phyloP scores from a whole-genome alignment of 371 early-diverging fungal genomes.

The Mortierella sp. region DNA sequence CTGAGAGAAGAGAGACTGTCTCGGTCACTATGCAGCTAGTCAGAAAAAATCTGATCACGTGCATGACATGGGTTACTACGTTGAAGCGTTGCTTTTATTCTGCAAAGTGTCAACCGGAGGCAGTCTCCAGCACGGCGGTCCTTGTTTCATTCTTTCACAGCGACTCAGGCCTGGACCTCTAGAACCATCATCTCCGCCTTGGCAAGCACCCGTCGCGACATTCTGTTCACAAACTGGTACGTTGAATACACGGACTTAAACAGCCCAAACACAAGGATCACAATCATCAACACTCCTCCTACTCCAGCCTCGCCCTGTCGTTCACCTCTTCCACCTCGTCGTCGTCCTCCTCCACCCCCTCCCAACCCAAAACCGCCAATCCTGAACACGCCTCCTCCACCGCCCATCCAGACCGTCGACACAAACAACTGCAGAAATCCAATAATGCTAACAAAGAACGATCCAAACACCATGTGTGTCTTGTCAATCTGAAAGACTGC shows the following conservation, averaged over 20 bases:
- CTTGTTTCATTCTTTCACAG: not conserved
- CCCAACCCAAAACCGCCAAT: slow-evolving; percentile 50
- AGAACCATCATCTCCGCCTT: slow-evolving; percentile 54
- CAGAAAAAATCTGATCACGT: too few species aligned
- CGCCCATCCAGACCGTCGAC: slow-evolving; percentile 55
- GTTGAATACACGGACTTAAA: slow-evolving; percentile 55
- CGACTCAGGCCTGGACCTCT: slow-evolving; percentile 29
- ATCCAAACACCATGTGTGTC: slow-evolving; percentile 58
- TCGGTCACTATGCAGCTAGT: too few species aligned
- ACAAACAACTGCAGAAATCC: slow-evolving; percentile 59
- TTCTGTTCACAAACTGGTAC: slow-evolving; percentile 44
- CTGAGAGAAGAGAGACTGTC: too few species aligned
- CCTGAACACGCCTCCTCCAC: slow-evolving; percentile 52
- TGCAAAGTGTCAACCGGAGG: too few species aligned
- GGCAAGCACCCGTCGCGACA: slow-evolving; percentile 41
- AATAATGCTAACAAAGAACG: slow-evolving; percentile 57
- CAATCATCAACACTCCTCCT: slow-evolving; percentile 37
- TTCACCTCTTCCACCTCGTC: slow-evolving; percentile 46
- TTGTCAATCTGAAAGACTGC: slow-evolving; percentile 59
- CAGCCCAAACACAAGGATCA: slow-evolving; percentile 49
- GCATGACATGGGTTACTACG: not conserved
- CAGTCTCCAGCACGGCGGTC: not conserved
- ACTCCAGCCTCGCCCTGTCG: slow-evolving; percentile 47
- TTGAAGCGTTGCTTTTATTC: too few species aligned
- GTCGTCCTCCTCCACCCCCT: slow-evolving; percentile 31